Evolutionary conservation across 768 basidiomycete genomes (phyloP), one percentile per base, ranked within the genome.

Genomic region (Boletus reticuloceps): DNA sequence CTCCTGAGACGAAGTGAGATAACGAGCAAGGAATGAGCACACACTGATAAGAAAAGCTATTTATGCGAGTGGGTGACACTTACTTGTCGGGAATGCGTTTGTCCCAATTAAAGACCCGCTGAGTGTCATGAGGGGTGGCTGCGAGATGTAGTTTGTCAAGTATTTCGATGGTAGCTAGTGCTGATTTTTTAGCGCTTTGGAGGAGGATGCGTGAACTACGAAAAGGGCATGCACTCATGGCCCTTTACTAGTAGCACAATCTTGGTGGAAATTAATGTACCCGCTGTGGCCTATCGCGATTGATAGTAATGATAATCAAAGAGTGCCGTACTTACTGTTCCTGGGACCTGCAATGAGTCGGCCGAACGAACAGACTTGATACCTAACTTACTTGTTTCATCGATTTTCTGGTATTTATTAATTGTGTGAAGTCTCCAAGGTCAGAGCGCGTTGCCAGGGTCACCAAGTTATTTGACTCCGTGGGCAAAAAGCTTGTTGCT

Each of bases 1-100:
- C 70, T 32, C 62, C 70, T 70, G 46, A 2, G 32, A 44, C 1
- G 19, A 7, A 9, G 36, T 9, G 37, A 58, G 58, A 13, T 54
- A 53, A 56, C 20, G 40, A 48, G 16, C 16, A 31, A 50, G 38
- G 13, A 25, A 32, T 54, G 44, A 61, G 58, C 29, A 58, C 19
- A 16, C 19, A 36, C 29, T 34, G 49, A 57, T 58, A 54, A 45
- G 47, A 7, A 12, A 34, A 9, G 16, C 25, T 49, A 47, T 58
- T 49, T 54, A n/a, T 42, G 40, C 31, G 20, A 36, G 36, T 2
- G 19, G 5, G 19, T 19, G 40, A 50, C 27, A 37, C 69, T 55
- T 42, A 67, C 68, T 58, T 43, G 50, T 48, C 36, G 43, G 50
- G 42, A 59, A 16, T 13, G 27, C 16, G 20, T 41, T 19, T 4